Base-by-base conservation (phyloP, 2,329 filamentous ascomycete species). In the Colletotrichum shisoi region DNA sequence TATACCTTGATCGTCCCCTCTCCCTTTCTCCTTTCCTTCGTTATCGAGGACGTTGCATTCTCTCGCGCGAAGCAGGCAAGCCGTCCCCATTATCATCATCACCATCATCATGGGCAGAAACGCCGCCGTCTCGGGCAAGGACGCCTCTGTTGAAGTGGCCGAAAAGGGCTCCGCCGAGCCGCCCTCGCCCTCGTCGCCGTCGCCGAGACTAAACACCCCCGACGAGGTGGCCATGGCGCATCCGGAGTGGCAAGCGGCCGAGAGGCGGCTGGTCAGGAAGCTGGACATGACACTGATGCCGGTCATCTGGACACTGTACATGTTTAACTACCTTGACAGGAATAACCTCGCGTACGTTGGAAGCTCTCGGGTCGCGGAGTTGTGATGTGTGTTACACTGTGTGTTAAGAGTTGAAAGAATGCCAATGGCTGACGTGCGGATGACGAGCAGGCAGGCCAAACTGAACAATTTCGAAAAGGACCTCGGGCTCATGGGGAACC, bases 241-340 rank as follows among this genome's bases (percentile, higher is more conserved):
- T 17, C 49, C 65, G 19, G 61, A 68, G 48, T 68, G 61, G 65
- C 34, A 27, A 15, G 65, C 61, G 27, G 42, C 62, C 6, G 65
- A 68, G 44, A 68, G 42, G 42, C 45, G 37, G 3, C 42, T 74
- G 5, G 73, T 74, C 5, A 62, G 66, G 37, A 72, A 72, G 42
- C 70, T 74, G 8, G 72, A 74, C 46, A 59, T 71, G 62, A 74
- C 72, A 2, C 57, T 74, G 9, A 57, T 74, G 49, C 65, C 65
- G 1, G 69, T 71, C 19, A 62, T 68, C 27, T 68, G 65, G 65
- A 65, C 48, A 6, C 51, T 67, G 34, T 69, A 69, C 59, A 62
- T 69, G 63, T 69, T 69, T 63, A 69, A 69, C 63, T 67, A 67
- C 27, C 63, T 69, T 39, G 67, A 69, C 40, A 59, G 67, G 40